Conservation (phyloP, 768 basidiomycete genomes). For the Aureoboletus auriporus region DNA sequence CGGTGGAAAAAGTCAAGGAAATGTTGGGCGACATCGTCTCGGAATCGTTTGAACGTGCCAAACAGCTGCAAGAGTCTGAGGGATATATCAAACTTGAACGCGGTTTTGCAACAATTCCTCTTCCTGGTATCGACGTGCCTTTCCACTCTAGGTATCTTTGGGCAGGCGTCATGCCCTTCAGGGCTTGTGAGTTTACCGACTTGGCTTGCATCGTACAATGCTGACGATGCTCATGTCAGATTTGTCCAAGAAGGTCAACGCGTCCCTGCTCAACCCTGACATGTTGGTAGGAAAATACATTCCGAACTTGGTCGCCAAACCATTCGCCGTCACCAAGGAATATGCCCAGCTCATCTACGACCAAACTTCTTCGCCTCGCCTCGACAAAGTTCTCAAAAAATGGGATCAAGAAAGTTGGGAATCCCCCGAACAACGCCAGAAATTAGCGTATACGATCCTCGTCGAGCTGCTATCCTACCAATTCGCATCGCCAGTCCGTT, state of each 20-base stretch:
- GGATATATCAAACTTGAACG: conserved; percentile 94
- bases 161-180: conserved; percentile 98
- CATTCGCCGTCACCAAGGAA: conserved; percentile 76
- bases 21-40: conserved; percentile 92
- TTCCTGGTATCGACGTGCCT: conserved; percentile 97
- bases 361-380: conserved; percentile 91
- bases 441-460: conserved; percentile 92
- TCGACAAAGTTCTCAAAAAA: conserved; percentile 89
- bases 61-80: conserved; percentile 73
- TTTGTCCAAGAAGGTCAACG: conserved; percentile 96
- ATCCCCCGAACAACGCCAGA: conserved; percentile 76
- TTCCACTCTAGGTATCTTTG: conserved; percentile 99
- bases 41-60: conserved; percentile 70
- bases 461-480: conserved; percentile 98
- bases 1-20: conserved; percentile 91
- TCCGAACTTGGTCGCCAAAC: conserved; percentile 90
- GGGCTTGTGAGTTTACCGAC: conserved; percentile 68
- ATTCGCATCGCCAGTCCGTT: conserved; percentile 96
- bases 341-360: conserved; percentile 96
- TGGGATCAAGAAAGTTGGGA: conserved; percentile 95
- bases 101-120: conserved; percentile 92
- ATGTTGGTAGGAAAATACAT: conserved; percentile 95
- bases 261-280: conserved; percentile 87
- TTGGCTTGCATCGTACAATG: neutral
- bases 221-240: conserved; percentile 41